Base-by-base conservation (phyloP, 352 stramenopile genomes). In the Globisporangium emineosum region DNA sequence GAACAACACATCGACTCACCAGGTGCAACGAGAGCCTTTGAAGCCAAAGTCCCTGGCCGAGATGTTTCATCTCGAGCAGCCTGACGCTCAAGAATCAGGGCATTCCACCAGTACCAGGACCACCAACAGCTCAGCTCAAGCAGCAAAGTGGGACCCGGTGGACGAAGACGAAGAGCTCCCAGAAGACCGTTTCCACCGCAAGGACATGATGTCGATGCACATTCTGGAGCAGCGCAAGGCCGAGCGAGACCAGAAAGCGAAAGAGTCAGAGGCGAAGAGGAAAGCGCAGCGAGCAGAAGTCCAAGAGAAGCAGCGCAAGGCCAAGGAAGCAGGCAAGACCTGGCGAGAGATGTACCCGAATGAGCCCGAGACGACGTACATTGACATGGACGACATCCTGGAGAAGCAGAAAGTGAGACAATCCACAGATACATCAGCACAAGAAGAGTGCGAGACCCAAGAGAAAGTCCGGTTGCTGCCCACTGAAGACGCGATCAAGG, bases 171-270 rank as follows among this genome's bases (percentile, higher is more conserved):
- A 90, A 67, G 82, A 93, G 56, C 76, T 94, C 3, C 83, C 86
- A 1, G 81, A 94, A 57, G 82, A 94, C n/a, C 62, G 72, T 12
- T 94, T 91, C 61, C 86, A 94, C 33, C 78, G 78, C 49, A 84
- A 86, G 49, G 82, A 94, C 64, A 90, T 94, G 81, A 81, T 94
- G 77, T 94, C 86, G 13, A 93, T 94, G 83, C 84, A 91, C 60
- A 90, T 90, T 71, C 69, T 94, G 27, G 86, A 94, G 63, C 82
- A 93, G 64, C 73, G 80, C 33, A 74, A 73, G 35, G 35, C 72
- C 43, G 86, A 93, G 55, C 75, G 76, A 12, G 76, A 78, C 40
- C 73, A 90, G 64, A 91, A 90, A 27, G 68, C 68, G 5, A 73
- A 88, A 19, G 81, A 93, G 42, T 68, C 79, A 0, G 75, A 90